Base-by-base conservation (phyloP, 2,329 filamentous ascomycete genomes). In the Clarireedia monteithiana region DNA sequence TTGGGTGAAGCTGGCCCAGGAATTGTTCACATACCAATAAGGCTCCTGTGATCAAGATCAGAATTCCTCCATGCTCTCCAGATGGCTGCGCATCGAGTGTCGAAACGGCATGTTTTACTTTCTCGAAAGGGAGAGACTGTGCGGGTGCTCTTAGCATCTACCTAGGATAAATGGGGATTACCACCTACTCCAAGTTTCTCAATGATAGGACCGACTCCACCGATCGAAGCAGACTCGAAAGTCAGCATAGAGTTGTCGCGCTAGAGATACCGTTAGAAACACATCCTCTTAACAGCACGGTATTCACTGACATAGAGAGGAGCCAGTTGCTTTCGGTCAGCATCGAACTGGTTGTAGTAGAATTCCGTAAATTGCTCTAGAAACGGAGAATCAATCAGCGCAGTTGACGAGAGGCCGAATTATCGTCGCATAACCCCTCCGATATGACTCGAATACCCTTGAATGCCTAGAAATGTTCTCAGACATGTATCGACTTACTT, bases 261-360 rank as follows among this genome's bases (percentile, higher is more conserved):
- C 90, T 96, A 65, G 68, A 56, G 47, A 46, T 57, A 60, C 30
- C 61, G 47, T 67, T 48, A 65, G 58, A 48, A 48, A 24, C 23
- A 34, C 6, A 24, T n/a, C 5, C n/a, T 60, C 39, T 59, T 44
- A 59, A 46, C 44, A 27, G 38, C 67, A 42, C 12, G 38, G 7
- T 4, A 23, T 9, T 3, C 20, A 52, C 88, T 70, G 82, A 96
- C 92, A 78, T 96, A 97, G 76, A 96, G 89, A 60, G 74, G 68
- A 14, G 72, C 74, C 45, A 96, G 81, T 51, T 70, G 66, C 55
- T 74, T 73, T 68, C 91, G 86, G 73, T 91, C 79, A 59, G 69
- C 61, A 72, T 96, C 91, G 74, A 96, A 96, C 58, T 84, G 85
- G 68, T 86, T 78, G 81, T 96, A 96, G 83, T 96, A 97, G 79